Base-by-base conservation (phyloP, 2,329 filamentous ascomycete genomes). In the Curvularia sp. region DNA sequence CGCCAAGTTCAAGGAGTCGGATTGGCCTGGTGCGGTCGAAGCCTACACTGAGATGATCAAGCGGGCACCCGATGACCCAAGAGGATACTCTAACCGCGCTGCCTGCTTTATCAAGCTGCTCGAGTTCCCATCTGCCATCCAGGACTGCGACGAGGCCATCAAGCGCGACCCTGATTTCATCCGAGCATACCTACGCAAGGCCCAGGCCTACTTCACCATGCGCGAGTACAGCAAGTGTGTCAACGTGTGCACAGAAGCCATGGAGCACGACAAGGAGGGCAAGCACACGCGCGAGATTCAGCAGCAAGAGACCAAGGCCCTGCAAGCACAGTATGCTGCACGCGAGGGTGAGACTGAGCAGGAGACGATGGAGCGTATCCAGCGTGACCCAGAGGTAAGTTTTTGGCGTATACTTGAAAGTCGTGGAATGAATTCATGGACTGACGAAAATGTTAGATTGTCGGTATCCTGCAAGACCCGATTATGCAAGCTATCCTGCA, bases 401-500 rank as follows among this genome's bases (percentile, higher is more conserved):
- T 22, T 33, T 33, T 13, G 22, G 1, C 13, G 13, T 15, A 13
- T 1, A 28, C 26, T 28, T 28, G 4, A 28, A 15, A 35, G 8
- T 1, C 15, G 12, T 26, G 3, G 15, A 0, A 15, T 43, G 41
- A 24, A 7, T 26, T 43, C 9, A 5, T 24, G 15, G 31, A 30
- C 41, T 68, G 84, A 70, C 67, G 46, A 15, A n/a, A 31, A 13
- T 1, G 3, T 26, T 63, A 85, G 88, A 97, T 98, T 76, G 91
- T 96, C 86, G 80, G 83, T 63, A 94, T 97, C 74, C 91, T 98
- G 80, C 89, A 93, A 78, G 95, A 99, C 75, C 95, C 95, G 15
- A 89, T 99, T 75, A 98, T 99, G 94, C 93, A 99, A 81, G 90
- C 90, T 66, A 97, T 97, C 67, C 86, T 98, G 56, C 93, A 98